Conservation (phyloP, 75 land plant genomes). For the Cunninghamia lanceolata region DNA sequence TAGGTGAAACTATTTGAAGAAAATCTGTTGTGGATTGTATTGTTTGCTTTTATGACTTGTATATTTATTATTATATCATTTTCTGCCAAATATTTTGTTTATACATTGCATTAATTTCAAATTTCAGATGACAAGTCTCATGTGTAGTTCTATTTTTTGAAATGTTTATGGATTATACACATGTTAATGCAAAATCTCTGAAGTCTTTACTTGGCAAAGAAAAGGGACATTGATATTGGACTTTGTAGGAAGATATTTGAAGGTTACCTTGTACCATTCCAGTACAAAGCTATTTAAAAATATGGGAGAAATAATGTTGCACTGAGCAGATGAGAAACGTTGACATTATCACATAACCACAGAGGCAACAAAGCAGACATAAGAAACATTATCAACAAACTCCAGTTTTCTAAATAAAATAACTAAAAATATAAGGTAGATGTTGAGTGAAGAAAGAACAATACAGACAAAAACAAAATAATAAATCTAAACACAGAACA, state of each 20-base stretch:
- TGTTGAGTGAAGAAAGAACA: too few relatives aligned
- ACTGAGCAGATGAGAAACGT: constrained; percentile 78
- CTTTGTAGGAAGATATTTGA: not conserved
- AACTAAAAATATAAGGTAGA: not conserved
- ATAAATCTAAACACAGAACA: too few relatives aligned
- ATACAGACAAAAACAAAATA: too few relatives aligned
- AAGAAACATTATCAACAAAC: not conserved
- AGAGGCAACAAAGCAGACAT: not conserved
- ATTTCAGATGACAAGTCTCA: not conserved
- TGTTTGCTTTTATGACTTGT: too few relatives aligned
- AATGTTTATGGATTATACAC: not conserved
- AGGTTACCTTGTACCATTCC: constrained; percentile 87
- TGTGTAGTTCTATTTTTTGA: too few relatives aligned
- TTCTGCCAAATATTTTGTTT: too few relatives aligned
- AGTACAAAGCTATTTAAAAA: constrained; percentile 81
- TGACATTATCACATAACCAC: constrained; percentile 90
- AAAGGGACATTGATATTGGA: not conserved
- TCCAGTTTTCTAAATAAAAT: not conserved
- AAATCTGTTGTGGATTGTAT: too few relatives aligned
- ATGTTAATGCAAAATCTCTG: too few relatives aligned
- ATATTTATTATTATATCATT: too few relatives aligned
- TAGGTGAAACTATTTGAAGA: too few relatives aligned
- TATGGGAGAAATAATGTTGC: constrained; percentile 84
- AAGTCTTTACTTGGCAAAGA: not conserved
- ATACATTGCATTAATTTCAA: too few relatives aligned